A percentile compares a stretch with the other conserved stretches of the same genome.
Evolutionary conservation across 2,329 filamentous ascomycete species (phyloP).

Genomic region (Fusarium musae): DNA sequence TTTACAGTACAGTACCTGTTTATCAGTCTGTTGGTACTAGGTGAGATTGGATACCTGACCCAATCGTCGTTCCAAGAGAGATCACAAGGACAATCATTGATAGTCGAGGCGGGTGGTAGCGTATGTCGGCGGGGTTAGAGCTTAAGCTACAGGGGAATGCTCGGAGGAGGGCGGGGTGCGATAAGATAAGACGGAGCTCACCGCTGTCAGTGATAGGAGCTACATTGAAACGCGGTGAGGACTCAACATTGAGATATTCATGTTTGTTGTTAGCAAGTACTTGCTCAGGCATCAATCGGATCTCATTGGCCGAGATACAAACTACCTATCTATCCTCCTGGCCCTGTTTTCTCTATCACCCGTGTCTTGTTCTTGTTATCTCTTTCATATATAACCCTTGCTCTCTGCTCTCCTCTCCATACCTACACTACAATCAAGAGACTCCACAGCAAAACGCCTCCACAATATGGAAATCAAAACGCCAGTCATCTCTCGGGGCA

Average conservation of each 20-base stretch:
- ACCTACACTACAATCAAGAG: background rate
- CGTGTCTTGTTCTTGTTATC: constrained; percentile 12
- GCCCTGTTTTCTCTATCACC: constrained; percentile 3
- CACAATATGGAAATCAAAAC: constrained; percentile 1
- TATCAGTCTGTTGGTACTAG: constrained; percentile 32
- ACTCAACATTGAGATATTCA: constrained; percentile 7
- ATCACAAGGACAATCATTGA: constrained; percentile 33
- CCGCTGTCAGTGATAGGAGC: constrained; percentile 25
- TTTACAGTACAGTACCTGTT: background rate
- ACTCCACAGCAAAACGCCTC: constrained; percentile 18
- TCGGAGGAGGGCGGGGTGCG: constrained; percentile 37
- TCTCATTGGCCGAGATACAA: background rate
- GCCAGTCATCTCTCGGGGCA: constrained; percentile 19
- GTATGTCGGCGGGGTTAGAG: constrained; percentile 32
- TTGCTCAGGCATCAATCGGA: constrained; percentile 19
- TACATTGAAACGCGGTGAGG: constrained; percentile 33
- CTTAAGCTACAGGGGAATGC: constrained; percentile 30
- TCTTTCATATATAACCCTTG: constrained; percentile 5
- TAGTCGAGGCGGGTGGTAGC: constrained; percentile 13
- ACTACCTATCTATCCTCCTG: background rate
- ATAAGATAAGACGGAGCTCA: constrained; percentile 49
- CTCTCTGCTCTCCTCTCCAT: background rate
- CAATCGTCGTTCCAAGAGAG: constrained; percentile 24
- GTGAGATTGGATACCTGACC: constrained; percentile 8
- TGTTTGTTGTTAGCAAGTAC: background rate